These are phyloP conservation scores for Sporothrix luriei DNA, from an alignment of 2,329 filamentous ascomycete genomes.

Conservation along the genomic window DNA sequence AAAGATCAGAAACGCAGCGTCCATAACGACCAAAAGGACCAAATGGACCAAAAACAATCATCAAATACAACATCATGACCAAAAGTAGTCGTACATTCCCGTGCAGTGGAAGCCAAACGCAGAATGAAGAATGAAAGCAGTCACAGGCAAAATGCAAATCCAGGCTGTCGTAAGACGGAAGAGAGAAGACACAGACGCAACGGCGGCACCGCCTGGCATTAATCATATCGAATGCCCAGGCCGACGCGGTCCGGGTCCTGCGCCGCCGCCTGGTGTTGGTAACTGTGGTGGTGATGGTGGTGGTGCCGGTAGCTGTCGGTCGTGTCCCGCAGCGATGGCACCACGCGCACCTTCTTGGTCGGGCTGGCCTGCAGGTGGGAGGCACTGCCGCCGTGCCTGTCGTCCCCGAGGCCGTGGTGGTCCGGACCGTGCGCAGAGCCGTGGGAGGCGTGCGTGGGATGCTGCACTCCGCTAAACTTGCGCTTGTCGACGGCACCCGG, in stretches of 20 bases:
- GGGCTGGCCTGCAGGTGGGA: constrained; percentile 48
- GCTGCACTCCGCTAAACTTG: constrained; percentile 48
- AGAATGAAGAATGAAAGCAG: constrained; percentile 17
- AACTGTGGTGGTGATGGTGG: constrained; percentile 21
- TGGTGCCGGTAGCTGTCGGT: constrained; percentile 37
- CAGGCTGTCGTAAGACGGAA: neutral
- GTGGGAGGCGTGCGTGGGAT: constrained; percentile 32
- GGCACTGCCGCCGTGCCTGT: too few relatives aligned
- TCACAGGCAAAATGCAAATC: neutral
- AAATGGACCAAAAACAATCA: neutral
- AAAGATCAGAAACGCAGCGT: too few relatives aligned
- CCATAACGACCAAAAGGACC: neutral
- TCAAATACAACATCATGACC: constrained; percentile 3
- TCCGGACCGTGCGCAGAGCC: constrained; percentile 42
- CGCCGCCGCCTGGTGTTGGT: constrained; percentile 16
- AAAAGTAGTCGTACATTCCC: constrained; percentile 5
- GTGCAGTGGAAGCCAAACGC: neutral
- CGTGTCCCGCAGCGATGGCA: constrained; percentile 43
- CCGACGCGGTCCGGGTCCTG: constrained; percentile 47
- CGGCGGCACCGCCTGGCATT: constrained; percentile 27
- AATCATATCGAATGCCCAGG: constrained; percentile 56
- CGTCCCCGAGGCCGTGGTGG: constrained; percentile 38
- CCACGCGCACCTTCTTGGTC: constrained; percentile 55
- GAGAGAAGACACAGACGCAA: neutral
- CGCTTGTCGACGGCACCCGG: constrained; percentile 50